Conservation (phyloP, 306 rosid genomes). For the Quillaja saponaria region DNA sequence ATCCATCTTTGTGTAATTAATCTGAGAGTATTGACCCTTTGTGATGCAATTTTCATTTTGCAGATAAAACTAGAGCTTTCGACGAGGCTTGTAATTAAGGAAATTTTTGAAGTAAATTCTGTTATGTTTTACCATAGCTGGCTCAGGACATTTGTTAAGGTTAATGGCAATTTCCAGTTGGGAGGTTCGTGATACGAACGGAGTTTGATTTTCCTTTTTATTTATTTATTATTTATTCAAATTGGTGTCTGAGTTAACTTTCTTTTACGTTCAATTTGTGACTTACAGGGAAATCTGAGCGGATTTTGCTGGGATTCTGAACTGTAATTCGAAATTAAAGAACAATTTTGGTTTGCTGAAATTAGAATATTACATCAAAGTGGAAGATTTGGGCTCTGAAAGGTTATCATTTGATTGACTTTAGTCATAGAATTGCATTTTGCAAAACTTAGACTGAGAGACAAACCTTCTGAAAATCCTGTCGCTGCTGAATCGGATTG, state of each 20-base stretch:
- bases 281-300: conserved; percentile 44
- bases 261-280: conserved; percentile 10
- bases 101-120: conserved; percentile 19
- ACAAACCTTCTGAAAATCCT: conserved; percentile 15
- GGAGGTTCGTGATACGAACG: conserved; percentile 15
- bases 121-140: conserved; percentile 10
- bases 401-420: conserved; percentile 33
- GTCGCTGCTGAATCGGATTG: conserved; percentile 36
- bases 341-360: conserved; percentile 3
- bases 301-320: conserved; percentile 28
- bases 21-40: background rate
- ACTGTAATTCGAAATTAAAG: conserved; percentile 22
- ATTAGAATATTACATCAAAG: conserved; percentile 22
- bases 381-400: conserved; percentile 44
- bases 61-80: conserved; percentile 37
- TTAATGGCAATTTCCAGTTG: conserved; percentile 18
- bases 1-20: conserved; percentile 7
- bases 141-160: conserved; percentile 27
- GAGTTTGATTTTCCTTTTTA: conserved; percentile 23
- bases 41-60: conserved; percentile 21
- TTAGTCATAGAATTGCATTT: conserved; percentile 44
- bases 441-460: conserved; percentile 29
- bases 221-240: too few species aligned
- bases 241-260: conserved; percentile 25
- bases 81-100: conserved; percentile 1